These are phyloP conservation scores for Ustilago shanxiensis DNA, from an alignment of 1,284 basidiomycete genomes.

Conservation along the genomic window DNA sequence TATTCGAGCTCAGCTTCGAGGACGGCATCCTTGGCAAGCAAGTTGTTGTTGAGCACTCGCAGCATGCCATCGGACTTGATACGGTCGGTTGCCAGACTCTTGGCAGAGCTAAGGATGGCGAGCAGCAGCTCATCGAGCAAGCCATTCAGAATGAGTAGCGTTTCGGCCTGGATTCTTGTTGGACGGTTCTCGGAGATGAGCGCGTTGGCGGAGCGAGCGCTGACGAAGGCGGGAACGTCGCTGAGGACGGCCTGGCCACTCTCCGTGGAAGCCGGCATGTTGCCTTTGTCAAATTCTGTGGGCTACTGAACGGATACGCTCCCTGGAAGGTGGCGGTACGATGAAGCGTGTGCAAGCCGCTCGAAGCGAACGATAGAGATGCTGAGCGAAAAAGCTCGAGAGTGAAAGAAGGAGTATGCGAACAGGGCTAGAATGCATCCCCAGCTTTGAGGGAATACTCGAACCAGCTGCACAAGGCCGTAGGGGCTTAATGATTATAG, in stretches of 20 bases:
- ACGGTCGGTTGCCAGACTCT: conserved; percentile 60
- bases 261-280: conserved; percentile 23
- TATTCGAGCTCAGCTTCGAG: conserved; percentile 66
- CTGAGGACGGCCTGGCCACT: conserved; percentile 8
- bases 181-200: conserved; percentile 62
- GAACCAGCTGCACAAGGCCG: not conserved
- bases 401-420: not conserved
- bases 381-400: no score
- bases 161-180: conserved; percentile 63
- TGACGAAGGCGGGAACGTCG: conserved; percentile 53
- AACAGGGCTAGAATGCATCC: not conserved
- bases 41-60: conserved; percentile 57
- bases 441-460: not conserved
- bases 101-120: conserved; percentile 57
- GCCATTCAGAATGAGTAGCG: conserved; percentile 57
- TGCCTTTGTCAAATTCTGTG: not conserved
- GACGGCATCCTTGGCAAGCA: conserved; percentile 63
- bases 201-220: conserved; percentile 60
- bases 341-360: no score
- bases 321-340: no score
- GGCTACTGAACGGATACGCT: no score
- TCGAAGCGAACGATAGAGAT: no score
- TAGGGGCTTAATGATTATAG: not conserved
- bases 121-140: conserved; percentile 64
- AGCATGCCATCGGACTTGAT: conserved; percentile 66